These are phyloP conservation scores for Monosporascus sp. DNA, from an alignment of 2,329 filamentous ascomycete species.

Conservation along the genomic window DNA sequence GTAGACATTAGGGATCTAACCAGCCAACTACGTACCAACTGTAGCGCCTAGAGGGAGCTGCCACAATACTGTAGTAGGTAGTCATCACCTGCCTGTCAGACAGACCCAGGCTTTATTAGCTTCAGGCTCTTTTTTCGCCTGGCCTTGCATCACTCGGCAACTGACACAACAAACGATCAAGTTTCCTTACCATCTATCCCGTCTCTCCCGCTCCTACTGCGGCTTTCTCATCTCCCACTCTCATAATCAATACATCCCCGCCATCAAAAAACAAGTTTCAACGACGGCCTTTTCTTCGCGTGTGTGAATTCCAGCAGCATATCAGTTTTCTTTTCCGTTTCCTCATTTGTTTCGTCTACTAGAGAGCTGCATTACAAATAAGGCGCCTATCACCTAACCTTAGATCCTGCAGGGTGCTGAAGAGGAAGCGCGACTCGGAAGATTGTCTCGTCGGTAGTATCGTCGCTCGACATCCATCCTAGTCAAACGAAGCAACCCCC, in stretches of 20 bases:
- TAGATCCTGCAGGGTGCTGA: background rate
- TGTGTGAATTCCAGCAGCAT: background rate
- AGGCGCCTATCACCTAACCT: background rate
- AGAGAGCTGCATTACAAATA: background rate
- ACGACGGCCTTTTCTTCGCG: background rate
- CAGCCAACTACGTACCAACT: too few species aligned
- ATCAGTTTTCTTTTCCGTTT: background rate
- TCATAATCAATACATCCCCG: background rate
- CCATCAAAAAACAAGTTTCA: background rate
- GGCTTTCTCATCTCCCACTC: background rate
- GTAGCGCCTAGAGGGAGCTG: background rate
- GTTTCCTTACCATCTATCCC: constrained; percentile 4
- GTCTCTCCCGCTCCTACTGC: constrained; percentile 1
- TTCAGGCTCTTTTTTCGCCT: background rate
- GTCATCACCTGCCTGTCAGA: too few species aligned
- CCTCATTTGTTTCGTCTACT: background rate
- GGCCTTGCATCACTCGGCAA: background rate
- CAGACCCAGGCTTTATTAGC: background rate
- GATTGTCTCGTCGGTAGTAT: background rate
- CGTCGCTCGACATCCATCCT: background rate
- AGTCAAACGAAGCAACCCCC: background rate
- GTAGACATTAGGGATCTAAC: background rate
- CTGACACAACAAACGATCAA: constrained; percentile 2
- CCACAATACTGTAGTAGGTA: too few species aligned
- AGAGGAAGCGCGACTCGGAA: background rate